Base-by-base conservation (phyloP, 345 rosid genomes). In the Euphorbia pulcherrima region DNA sequence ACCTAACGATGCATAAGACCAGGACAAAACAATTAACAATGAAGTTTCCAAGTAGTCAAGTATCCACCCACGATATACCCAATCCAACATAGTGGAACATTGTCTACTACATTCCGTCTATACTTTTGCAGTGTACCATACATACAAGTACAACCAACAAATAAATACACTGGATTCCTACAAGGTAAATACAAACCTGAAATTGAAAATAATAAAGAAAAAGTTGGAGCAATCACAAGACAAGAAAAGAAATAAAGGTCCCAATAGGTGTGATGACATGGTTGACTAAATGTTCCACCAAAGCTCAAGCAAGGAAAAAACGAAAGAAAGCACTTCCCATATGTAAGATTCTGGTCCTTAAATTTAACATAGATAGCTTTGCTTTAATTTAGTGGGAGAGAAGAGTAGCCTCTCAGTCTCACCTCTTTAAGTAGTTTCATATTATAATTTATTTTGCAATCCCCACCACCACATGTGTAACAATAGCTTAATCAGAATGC, bases 171-270 rank as follows among this genome's bases (percentile, higher is more conserved):
- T n/a, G 23, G 67, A 35, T 47, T 23, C 39, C 68, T 57, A 13
- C 21, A 51, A 52, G 40, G 51, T 30, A 4, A 59, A 64, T 27
- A 23, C 40, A 35, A 30, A 46, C 66, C 70, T 51, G 40, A 20
- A 3, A 60, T 41, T 7, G 16, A 69, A 54, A 35, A 21, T 2
- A 50, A 74, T 30, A 16, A 50, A 9, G 51, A 13, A 8, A n/a
- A n/a, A n/a, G n/a, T n/a, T n/a, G n/a, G n/a, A n/a, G n/a, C n/a
- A 72, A 56, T 65, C 72, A 28, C 20, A 21, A 71, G 84, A 84
- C 84, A 84, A 28, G 88, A 84, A 80, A 80, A 71, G 83, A 84
- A 81, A 82, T 75, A 29, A 35, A 12, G 54, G 83, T 87, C 85
- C 53, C 54, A 6, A 40, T 80, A 67, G 83, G 87, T 83, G 81